Conservation (phyloP, 345 rosid genomes). For the Cochlearia excelsa region DNA sequence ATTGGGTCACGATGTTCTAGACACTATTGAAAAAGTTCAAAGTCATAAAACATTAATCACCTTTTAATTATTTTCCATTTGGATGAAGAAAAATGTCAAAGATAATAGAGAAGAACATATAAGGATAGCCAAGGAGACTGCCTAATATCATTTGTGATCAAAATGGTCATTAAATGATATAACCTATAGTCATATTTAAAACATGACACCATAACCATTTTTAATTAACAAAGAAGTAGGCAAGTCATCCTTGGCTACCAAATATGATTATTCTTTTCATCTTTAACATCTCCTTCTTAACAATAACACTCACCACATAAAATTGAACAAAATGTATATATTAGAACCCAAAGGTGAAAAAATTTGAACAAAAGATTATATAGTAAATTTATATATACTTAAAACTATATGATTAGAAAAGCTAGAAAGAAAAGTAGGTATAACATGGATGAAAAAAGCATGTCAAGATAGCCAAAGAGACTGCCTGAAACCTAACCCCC, state of each 20-base stretch:
- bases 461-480: slow-evolving; percentile 39
- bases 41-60: slow-evolving; percentile 15
- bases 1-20: too few relatives aligned
- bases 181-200: slow-evolving; percentile 1
- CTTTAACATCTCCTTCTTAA: slow-evolving; percentile 28
- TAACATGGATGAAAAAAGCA: slow-evolving; percentile 25
- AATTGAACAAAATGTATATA: too few relatives aligned
- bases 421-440: slow-evolving; percentile 9
- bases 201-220: slow-evolving; percentile 9
- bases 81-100: slow-evolving; percentile 25
- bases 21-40: neutral
- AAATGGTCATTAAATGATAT: slow-evolving; percentile 15
- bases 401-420: neutral
- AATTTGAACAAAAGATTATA: too few relatives aligned
- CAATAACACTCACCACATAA: slow-evolving; percentile 6
- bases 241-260: slow-evolving; percentile 41
- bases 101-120: slow-evolving; percentile 33
- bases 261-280: slow-evolving; percentile 29
- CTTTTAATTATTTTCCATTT: neutral
- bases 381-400: neutral
- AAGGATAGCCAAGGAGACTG: slow-evolving; percentile 38
- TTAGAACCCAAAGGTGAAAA: too few relatives aligned
- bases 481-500: slow-evolving; percentile 37
- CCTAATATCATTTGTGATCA: slow-evolving; percentile 17
- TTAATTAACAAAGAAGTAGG: slow-evolving; percentile 22